Evolutionary conservation across 768 basidiomycete species (phyloP).

Genomic region (Tylopilus rubrobrunneus): DNA sequence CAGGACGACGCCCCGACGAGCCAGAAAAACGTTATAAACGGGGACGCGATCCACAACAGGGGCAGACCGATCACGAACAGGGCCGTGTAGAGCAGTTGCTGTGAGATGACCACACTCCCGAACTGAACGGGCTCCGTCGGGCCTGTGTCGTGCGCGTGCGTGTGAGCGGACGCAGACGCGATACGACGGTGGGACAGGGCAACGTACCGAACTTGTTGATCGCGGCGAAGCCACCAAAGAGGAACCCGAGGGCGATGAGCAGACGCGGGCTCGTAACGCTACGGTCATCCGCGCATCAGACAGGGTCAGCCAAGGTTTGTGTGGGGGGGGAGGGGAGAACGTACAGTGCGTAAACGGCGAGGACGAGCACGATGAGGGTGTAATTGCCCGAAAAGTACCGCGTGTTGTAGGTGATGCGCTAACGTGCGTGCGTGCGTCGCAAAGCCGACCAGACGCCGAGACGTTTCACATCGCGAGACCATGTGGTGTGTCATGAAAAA

Average conservation of each 20-base stretch:
- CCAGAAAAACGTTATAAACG: constrained; percentile 88
- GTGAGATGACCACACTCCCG: constrained; percentile 78
- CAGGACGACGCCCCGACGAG: constrained; percentile 84
- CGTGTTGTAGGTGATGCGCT: constrained; percentile 95
- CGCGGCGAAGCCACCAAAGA: constrained; percentile 84
- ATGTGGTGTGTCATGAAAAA: not conserved
- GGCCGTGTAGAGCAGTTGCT: constrained; percentile 81
- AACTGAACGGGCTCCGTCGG: constrained; percentile 77
- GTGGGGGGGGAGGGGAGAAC: constrained; percentile 21
- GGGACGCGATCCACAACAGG: constrained; percentile 74
- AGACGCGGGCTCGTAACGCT: constrained; percentile 79
- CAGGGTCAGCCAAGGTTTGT: too few relatives aligned
- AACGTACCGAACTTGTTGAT: constrained; percentile 85
- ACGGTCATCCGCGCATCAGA: not conserved
- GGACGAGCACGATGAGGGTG: constrained; percentile 65
- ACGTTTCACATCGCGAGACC: not conserved
- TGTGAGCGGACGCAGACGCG: not conserved
- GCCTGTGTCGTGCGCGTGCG: constrained; percentile 40
- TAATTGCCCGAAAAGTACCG: constrained; percentile 93
- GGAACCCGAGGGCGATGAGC: constrained; percentile 79
- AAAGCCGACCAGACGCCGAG: not conserved
- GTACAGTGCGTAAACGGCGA: constrained; percentile 87
- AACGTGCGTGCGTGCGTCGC: not conserved
- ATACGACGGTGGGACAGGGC: not conserved
- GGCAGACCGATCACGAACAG: constrained; percentile 93